phyloP scores from a whole-genome alignment of 345 rosid genomes.

The Eucalyptus cloeziana region DNA sequence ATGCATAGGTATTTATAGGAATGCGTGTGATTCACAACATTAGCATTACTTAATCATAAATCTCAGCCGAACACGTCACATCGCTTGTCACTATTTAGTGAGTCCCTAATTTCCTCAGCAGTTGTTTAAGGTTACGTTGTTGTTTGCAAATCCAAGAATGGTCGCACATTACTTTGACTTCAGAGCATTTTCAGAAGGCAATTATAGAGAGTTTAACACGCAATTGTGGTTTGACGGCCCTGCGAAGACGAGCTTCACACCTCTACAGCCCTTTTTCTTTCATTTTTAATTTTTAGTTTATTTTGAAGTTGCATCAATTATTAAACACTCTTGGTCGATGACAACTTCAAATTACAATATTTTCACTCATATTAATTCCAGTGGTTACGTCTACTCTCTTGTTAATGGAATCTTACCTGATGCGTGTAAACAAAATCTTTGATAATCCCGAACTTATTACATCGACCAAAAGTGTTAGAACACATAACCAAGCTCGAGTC shows the following conservation, averaged over 20 bases:
- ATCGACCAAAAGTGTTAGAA: neutral
- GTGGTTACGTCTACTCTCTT: rapidly evolving
- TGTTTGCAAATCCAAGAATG: neutral
- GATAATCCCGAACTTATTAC: neutral
- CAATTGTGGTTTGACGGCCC: neutral
- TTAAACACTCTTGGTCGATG: neutral
- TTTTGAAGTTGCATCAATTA: neutral
- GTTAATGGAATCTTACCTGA: rapidly evolving
- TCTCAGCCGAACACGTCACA: neutral
- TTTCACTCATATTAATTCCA: neutral
- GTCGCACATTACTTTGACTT: neutral
- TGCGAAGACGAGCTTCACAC: neutral
- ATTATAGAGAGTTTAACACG: neutral
- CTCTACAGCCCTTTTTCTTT: neutral
- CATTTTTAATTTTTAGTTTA: neutral
- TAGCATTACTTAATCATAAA: neutral
- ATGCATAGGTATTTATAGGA: neutral
- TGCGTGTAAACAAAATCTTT: neutral
- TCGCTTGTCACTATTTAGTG: neutral
- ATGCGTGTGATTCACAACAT: neutral
- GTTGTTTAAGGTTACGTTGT: neutral
- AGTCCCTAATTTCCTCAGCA: neutral
- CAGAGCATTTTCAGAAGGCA: neutral
- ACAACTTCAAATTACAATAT: rapidly evolving
- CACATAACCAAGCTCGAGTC: neutral